A percentile compares a stretch with the other conserved stretches of the same genome.
phyloP scores from a whole-genome alignment of 2,329 filamentous ascomycete genomes.

The Bisporella sp. region DNA sequence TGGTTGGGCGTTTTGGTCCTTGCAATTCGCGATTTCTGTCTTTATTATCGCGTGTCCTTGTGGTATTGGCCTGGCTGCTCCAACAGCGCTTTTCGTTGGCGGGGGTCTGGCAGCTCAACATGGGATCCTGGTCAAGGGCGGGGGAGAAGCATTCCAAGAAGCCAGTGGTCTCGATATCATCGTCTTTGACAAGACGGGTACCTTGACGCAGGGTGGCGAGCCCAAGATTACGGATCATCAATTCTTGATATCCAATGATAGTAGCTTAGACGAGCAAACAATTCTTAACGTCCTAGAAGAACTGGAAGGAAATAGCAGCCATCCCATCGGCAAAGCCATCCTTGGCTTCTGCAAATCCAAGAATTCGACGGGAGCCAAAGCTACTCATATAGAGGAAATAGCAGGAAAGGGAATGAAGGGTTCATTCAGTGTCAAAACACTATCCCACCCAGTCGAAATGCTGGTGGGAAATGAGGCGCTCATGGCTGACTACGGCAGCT shows the following conservation, averaged over 20 bases:
- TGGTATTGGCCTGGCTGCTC: constrained; percentile 52
- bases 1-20: constrained; percentile 64
- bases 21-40: constrained; percentile 66
- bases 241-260: not conserved
- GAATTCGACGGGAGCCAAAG: constrained; percentile 23
- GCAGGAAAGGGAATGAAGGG: constrained; percentile 66
- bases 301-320: constrained; percentile 65
- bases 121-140: constrained; percentile 51
- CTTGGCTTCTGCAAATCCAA: constrained; percentile 49
- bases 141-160: constrained; percentile 53
- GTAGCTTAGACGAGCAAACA: constrained; percentile 3
- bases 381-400: constrained; percentile 53
- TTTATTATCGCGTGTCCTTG: constrained; percentile 55
- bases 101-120: constrained; percentile 48
- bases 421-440: constrained; percentile 31
- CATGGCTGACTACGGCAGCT: constrained; percentile 45
- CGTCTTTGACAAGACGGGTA: constrained; percentile 56
- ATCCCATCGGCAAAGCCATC: constrained; percentile 68
- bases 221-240: constrained; percentile 49
- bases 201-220: constrained; percentile 54
- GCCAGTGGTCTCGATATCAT: constrained; percentile 46
- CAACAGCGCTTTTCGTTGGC: constrained; percentile 52
- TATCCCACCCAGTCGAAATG: constrained; percentile 33
- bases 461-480: constrained; percentile 68
- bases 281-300: constrained; percentile 49